Evolutionary conservation across 2,329 filamentous ascomycete species (phyloP).

Genomic region (Cylindrodendrum hubeiense): DNA sequence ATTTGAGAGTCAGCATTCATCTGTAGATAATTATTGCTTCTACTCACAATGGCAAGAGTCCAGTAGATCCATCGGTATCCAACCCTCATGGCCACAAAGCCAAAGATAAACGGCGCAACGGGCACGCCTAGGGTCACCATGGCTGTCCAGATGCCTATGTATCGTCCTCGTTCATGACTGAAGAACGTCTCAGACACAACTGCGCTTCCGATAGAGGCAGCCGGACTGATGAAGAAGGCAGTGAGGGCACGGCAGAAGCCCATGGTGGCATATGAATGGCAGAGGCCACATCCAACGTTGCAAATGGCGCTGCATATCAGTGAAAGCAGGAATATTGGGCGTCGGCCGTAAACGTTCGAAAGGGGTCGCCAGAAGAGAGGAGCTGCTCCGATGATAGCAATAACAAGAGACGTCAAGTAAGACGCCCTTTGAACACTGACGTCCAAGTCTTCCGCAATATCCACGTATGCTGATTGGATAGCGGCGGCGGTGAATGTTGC

Average conservation of each 20-base stretch:
- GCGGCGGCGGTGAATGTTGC: conserved; percentile 65
- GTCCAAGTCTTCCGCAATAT: conserved; percentile 63
- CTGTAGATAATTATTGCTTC: too few species aligned
- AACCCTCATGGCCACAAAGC: conserved; percentile 62
- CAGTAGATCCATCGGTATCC: conserved; percentile 71
- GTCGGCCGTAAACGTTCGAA: conserved; percentile 64
- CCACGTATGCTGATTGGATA: conserved; percentile 66
- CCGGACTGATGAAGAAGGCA: conserved; percentile 67
- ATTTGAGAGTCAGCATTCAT: background rate
- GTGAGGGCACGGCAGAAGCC: conserved; percentile 61
- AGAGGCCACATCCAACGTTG: conserved; percentile 65
- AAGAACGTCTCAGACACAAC: conserved; percentile 38
- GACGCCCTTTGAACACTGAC: conserved; percentile 61
- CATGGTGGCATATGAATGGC: conserved; percentile 61
- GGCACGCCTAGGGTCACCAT: conserved; percentile 40
- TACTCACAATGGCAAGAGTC: conserved; percentile 63
- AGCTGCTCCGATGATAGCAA: conserved; percentile 34
- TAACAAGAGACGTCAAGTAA: conserved; percentile 59
- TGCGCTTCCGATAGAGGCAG: conserved; percentile 46
- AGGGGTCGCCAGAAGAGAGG: conserved; percentile 69
- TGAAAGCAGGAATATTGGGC: conserved; percentile 65
- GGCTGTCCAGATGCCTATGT: conserved; percentile 36
- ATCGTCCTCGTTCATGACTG: conserved; percentile 25
- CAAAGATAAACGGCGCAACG: conserved; percentile 53
- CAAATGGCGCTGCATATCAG: conserved; percentile 58